phyloP scores from a whole-genome alignment of 345 rosid species.

The Pistacia atlantica region DNA sequence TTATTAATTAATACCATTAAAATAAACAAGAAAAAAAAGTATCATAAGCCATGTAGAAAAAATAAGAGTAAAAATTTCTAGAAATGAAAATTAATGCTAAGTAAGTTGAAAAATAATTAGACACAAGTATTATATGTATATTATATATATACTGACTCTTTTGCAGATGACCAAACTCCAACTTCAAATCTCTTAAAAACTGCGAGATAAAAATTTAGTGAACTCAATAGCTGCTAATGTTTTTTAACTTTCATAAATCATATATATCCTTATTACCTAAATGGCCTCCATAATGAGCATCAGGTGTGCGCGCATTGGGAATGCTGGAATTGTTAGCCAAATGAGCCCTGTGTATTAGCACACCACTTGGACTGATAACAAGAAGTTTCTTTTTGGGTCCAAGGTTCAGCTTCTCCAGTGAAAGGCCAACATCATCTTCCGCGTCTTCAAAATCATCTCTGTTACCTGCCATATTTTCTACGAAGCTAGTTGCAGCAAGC shows the following conservation, averaged over 20 bases:
- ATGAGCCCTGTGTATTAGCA: conserved; percentile 34
- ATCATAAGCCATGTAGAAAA: too few relatives aligned
- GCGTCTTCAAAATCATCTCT: not conserved
- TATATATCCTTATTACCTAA: conserved; percentile 13
- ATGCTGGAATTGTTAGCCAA: not conserved
- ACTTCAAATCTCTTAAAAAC: conserved; percentile 57
- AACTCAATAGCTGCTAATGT: not conserved
- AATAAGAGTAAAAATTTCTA: too few relatives aligned
- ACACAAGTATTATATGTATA: too few relatives aligned
- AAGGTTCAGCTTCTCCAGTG: conserved; percentile 18
- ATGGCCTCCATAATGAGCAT: conserved; percentile 30
- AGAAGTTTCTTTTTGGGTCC: conserved; percentile 38
- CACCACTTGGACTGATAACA: conserved; percentile 28
- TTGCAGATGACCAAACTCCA: conserved; percentile 51
- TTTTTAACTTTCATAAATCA: not conserved
- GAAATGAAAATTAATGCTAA: too few relatives aligned
- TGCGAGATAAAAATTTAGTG: conserved; percentile 6
- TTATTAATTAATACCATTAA: too few relatives aligned
- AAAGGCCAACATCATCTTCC: not conserved
- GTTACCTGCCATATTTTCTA: too few relatives aligned
- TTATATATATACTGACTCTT: conserved; percentile 6
- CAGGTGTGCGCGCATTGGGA: conserved; percentile 22
- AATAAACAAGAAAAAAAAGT: too few relatives aligned
- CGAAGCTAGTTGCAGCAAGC: too few relatives aligned
- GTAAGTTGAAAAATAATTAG: too few relatives aligned